These are phyloP conservation scores for Fusarium haematococcum DNA, from an alignment of 2,329 filamentous ascomycete genomes.

Conservation along the genomic window DNA sequence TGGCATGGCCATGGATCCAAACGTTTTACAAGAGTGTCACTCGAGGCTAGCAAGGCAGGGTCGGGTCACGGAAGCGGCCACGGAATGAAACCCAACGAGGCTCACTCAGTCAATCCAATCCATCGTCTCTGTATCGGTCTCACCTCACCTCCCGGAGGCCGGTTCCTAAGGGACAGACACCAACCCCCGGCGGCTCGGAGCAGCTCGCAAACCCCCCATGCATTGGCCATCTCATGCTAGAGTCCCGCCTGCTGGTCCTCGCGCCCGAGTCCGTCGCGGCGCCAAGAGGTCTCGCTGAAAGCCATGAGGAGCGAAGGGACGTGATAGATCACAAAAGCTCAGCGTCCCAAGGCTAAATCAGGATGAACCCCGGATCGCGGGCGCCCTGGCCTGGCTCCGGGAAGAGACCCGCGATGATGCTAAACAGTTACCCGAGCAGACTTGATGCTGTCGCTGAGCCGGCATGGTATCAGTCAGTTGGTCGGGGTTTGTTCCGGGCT, in stretches of 20 bases:
- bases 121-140: not conserved
- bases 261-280: slow-evolving; percentile 13
- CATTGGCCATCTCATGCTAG: not conserved
- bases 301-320: slow-evolving; percentile 20
- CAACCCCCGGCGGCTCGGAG: not conserved
- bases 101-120: slow-evolving; percentile 16
- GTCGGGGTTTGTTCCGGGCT: not conserved
- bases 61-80: slow-evolving; percentile 5
- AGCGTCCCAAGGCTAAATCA: not conserved
- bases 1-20: slow-evolving; percentile 18
- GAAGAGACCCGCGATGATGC: not conserved
- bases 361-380: not conserved
- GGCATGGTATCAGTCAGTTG: not conserved
- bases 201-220: not conserved
- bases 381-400: not conserved
- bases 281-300: slow-evolving; percentile 25
- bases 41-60: not conserved
- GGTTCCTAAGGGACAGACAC: not conserved
- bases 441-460: not conserved
- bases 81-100: slow-evolving; percentile 11
- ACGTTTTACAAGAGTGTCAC: slow-evolving; percentile 11
- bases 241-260: slow-evolving; percentile 7
- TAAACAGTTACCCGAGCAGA: not conserved
- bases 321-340: slow-evolving; percentile 25
- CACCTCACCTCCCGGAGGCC: not conserved